Conservation (phyloP, 2,329 filamentous ascomycete species). For the Balansia obtecta region DNA sequence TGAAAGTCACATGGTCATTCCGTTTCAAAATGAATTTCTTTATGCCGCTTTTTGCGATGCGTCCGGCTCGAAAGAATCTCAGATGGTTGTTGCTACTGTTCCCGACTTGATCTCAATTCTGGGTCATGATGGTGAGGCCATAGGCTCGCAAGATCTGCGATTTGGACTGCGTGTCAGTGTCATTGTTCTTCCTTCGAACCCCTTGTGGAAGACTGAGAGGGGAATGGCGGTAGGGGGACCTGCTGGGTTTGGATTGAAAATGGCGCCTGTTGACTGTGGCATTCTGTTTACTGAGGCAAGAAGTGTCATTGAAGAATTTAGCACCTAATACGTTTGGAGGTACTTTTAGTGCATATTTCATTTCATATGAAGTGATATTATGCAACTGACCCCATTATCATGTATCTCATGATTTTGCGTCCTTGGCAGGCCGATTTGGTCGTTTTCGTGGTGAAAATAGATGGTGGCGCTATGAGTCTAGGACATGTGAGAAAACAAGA, state of each 20-base stretch:
- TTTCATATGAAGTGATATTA: neutral
- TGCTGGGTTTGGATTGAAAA: constrained; percentile 17
- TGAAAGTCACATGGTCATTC: constrained; percentile 23
- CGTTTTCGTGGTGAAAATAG: too few species aligned
- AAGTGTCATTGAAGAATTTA: constrained; percentile 38
- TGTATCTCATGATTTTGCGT: too few species aligned
- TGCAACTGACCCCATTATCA: too few species aligned
- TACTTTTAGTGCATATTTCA: neutral
- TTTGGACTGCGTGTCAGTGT: constrained; percentile 39
- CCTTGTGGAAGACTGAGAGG: constrained; percentile 32
- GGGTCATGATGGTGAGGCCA: constrained; percentile 32
- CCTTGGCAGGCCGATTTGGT: too few species aligned
- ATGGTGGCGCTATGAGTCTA: too few species aligned
- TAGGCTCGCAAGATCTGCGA: constrained; percentile 36
- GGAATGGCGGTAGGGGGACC: constrained; percentile 23
- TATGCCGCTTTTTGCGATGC: constrained; percentile 23
- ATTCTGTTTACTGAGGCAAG: constrained; percentile 29
- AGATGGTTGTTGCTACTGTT: constrained; percentile 22
- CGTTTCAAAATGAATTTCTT: constrained; percentile 30
- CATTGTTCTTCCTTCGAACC: constrained; percentile 35
- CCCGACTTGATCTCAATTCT: constrained; percentile 25
- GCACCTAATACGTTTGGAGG: neutral
- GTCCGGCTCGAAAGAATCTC: constrained; percentile 16
- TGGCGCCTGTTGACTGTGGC: constrained; percentile 13
- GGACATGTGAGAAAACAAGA: too few species aligned